Percentiles rank a stretch among this genome's conserved stretches.
phyloP scores from a whole-genome alignment of 2,329 filamentous ascomycete genomes.

The Eurotiales sp. region DNA sequence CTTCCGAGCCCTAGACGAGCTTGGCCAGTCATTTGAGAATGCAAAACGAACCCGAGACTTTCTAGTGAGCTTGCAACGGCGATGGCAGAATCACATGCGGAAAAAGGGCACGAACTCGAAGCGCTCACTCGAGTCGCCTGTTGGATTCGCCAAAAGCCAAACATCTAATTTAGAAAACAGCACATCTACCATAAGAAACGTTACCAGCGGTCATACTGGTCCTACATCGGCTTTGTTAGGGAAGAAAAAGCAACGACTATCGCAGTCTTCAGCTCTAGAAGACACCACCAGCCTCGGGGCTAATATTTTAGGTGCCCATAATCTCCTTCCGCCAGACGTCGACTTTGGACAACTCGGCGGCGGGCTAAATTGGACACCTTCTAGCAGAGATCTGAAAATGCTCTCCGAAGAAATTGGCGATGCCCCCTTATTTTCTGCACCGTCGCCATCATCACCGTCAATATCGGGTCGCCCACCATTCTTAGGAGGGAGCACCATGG shows the following conservation, averaged over 20 bases:
- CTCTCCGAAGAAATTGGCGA: conserved; percentile 12
- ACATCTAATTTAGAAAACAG: background rate
- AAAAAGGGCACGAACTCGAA: conserved; percentile 20
- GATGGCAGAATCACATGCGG: conserved; percentile 36
- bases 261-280: conserved; percentile 3
- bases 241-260: conserved; percentile 12
- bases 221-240: background rate
- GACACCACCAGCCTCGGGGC: background rate
- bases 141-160: background rate
- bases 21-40: conserved; percentile 39
- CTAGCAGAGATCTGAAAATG: conserved; percentile 14
- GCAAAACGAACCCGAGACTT: conserved; percentile 39
- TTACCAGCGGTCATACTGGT: background rate
- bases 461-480: background rate
- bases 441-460: conserved; percentile 4
- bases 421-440: conserved; percentile 7
- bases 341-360: conserved; percentile 8
- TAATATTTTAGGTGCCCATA: background rate
- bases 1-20: conserved; percentile 41
- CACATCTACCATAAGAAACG: background rate
- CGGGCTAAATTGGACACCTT: conserved; percentile 12
- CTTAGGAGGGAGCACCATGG: background rate
- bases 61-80: conserved; percentile 35
- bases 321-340: conserved; percentile 4
- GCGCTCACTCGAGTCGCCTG: conserved; percentile 17